phyloP scores from a whole-genome alignment of 192 early-diverging fungal species.

The Linnemannia schmuckeri region DNA sequence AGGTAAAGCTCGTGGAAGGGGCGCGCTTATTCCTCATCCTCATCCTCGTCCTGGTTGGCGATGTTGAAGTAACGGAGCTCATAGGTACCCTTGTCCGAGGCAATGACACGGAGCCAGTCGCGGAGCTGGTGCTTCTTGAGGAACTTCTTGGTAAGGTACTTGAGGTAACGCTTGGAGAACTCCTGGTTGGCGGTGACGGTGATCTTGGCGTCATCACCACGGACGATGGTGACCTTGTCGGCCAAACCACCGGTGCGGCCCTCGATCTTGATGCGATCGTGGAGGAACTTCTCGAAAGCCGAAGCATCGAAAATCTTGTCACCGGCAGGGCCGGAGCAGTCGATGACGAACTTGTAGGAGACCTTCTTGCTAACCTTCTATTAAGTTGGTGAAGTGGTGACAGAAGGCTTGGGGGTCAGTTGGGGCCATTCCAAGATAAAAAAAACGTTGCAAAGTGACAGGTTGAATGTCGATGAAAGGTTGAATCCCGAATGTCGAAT shows the following conservation, averaged over 20 bases:
- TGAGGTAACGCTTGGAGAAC: slow-evolving; percentile 99
- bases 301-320: slow-evolving; percentile 98
- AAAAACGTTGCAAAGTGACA: slow-evolving; percentile 1
- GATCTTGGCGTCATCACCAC: slow-evolving; percentile 77
- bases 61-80: slow-evolving; percentile 98
- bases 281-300: slow-evolving; percentile 98
- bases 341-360: slow-evolving; percentile 89
- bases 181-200: slow-evolving; percentile 81
- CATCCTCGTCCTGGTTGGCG: slow-evolving; percentile 79
- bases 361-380: slow-evolving; percentile 70
- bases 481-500: slow-evolving; percentile 10
- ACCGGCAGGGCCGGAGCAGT: slow-evolving; percentile 90
- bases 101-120: slow-evolving; percentile 98
- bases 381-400: neutral
- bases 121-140: slow-evolving; percentile 99
- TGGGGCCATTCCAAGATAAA: neutral
- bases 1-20: neutral
- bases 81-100: slow-evolving; percentile 89
- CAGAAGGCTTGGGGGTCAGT: neutral
- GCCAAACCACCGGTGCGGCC: slow-evolving; percentile 97
- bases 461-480: slow-evolving; percentile 7
- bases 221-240: slow-evolving; percentile 86
- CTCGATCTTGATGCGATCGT: slow-evolving; percentile 98
- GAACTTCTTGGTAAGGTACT: slow-evolving; percentile 99
- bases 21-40: slow-evolving; percentile 74